phyloP scores from a whole-genome alignment of 108 stramenopile species.

The Mediolabrus comicus region DNA sequence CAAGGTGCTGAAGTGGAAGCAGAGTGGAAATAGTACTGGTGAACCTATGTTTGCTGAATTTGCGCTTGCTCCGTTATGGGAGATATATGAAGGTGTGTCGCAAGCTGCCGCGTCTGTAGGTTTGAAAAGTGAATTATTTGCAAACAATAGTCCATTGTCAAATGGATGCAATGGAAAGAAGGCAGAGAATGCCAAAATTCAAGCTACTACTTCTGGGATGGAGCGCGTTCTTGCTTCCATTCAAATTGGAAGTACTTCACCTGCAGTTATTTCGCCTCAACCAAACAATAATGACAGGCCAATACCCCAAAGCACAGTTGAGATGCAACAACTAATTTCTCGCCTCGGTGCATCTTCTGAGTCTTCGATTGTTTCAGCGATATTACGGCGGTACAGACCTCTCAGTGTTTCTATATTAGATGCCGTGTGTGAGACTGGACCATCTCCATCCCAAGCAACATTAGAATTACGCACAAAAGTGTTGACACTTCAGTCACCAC shows the following conservation, averaged over 20 bases:
- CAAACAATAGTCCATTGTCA: slow-evolving; percentile 25
- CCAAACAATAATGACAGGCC: slow-evolving; percentile 2
- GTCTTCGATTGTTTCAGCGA: slow-evolving; percentile 63
- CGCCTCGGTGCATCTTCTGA: slow-evolving; percentile 69
- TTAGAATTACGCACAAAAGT: slow-evolving; percentile 54
- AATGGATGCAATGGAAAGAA: slow-evolving; percentile 13
- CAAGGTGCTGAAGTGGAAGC: slow-evolving; percentile 85
- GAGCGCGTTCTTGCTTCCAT: slow-evolving; percentile 59
- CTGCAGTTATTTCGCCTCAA: slow-evolving; percentile 14
- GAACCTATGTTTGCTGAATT: slow-evolving; percentile 78
- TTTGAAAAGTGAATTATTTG: slow-evolving; percentile 51
- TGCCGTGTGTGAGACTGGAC: slow-evolving; percentile 74
- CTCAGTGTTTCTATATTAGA: slow-evolving; percentile 75
- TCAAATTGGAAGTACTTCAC: slow-evolving; percentile 52
- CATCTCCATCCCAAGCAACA: slow-evolving; percentile 67
- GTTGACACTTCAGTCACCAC: slow-evolving; percentile 52
- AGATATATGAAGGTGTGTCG: slow-evolving; percentile 74
- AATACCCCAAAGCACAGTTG: slow-evolving; percentile 34
- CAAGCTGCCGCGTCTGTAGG: slow-evolving; percentile 54
- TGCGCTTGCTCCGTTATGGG: slow-evolving; percentile 76
- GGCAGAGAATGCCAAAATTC: slow-evolving; percentile 53
- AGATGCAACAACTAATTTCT: slow-evolving; percentile 60
- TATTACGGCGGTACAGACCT: slow-evolving; percentile 78
- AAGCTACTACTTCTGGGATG: slow-evolving; percentile 71
- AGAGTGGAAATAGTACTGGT: slow-evolving; percentile 16